Conservation (phyloP, 2,329 filamentous ascomycete genomes). For the Colletotrichum endophyticum region DNA sequence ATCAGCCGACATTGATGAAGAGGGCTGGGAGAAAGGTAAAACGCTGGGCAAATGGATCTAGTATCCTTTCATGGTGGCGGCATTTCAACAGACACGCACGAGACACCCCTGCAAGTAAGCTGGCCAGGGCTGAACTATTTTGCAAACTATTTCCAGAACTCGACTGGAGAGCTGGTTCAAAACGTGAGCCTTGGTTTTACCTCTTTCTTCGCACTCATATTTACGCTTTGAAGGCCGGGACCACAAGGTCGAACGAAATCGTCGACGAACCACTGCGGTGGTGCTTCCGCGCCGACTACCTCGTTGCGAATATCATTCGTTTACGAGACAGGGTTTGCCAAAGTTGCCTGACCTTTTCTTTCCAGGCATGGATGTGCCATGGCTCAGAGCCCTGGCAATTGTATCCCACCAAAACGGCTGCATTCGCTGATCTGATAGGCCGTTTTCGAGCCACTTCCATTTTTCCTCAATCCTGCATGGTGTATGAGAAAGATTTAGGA, state of each 20-base stretch:
- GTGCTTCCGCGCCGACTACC: background rate
- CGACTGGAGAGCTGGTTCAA: background rate
- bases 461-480: background rate
- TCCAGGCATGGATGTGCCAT: background rate
- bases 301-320: background rate
- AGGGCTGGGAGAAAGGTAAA: background rate
- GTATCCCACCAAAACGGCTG: background rate
- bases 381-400: background rate
- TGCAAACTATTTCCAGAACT: background rate
- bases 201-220: background rate
- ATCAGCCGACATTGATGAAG: background rate
- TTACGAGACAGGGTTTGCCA: background rate
- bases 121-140: background rate
- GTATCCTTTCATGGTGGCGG: background rate
- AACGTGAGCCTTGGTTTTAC: background rate
- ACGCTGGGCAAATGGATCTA: background rate
- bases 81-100: background rate
- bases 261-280: background rate
- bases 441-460: background rate
- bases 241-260: background rate
- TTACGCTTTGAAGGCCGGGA: background rate
- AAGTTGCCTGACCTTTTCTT: background rate
- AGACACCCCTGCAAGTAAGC: background rate
- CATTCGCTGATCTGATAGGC: background rate
- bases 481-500: background rate